These are phyloP conservation scores for Gaertneriomyces sp. DNA, from an alignment of 192 early-diverging fungal species.

Conservation along the genomic window DNA sequence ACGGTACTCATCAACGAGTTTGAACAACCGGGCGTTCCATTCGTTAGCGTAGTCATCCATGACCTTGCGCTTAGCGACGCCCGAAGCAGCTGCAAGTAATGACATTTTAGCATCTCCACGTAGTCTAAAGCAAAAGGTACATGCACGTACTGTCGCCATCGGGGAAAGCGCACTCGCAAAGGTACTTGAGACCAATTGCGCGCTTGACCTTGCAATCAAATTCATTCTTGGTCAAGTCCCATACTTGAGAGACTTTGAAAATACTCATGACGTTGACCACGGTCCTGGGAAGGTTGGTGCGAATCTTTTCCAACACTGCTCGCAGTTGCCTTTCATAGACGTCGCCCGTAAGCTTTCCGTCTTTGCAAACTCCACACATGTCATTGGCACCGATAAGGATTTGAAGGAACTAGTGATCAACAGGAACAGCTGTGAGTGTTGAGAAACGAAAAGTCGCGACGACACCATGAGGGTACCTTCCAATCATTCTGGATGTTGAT, in stretches of 20 bases:
- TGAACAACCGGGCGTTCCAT: constrained; percentile 21
- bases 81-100: no score
- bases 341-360: no score
- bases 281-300: constrained; percentile 35
- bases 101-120: no score
- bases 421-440: no score
- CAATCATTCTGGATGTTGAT: constrained; percentile 39
- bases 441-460: background rate
- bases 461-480: constrained; percentile 22
- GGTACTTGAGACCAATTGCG: no score
- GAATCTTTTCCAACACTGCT: constrained; percentile 12
- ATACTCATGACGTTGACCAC: constrained; percentile 46
- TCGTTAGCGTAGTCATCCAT: constrained; percentile 12
- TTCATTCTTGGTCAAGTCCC: constrained; percentile 32
- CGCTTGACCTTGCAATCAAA: constrained; percentile 15
- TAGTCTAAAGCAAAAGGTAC: no score
- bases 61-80: constrained; percentile 3
- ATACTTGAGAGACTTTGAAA: constrained; percentile 41
- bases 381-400: constrained; percentile 61
- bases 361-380: constrained; percentile 39
- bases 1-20: constrained; percentile 5
- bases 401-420: constrained; percentile 35
- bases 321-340: constrained; percentile 9
- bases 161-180: no score
- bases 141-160: no score